Conservation (phyloP, 371 early-diverging fungal genomes). For the Circinella minor region DNA sequence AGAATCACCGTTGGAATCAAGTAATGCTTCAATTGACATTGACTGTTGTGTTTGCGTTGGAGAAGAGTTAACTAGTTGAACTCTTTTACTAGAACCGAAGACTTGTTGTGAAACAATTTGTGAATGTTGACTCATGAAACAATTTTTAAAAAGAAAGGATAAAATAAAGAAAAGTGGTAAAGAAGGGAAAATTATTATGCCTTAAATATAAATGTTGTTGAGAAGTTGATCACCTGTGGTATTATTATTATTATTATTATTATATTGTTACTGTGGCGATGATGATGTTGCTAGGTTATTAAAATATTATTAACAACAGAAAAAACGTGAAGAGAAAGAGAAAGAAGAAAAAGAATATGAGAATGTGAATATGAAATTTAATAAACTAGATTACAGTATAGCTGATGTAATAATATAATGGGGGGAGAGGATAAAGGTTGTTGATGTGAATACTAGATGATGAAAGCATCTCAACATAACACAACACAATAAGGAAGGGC, state of each 20-base stretch:
- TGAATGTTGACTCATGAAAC: slow-evolving; percentile 31
- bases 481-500: not conserved
- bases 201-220: not conserved
- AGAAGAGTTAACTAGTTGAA: slow-evolving; percentile 41
- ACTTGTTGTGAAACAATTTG: slow-evolving; percentile 48
- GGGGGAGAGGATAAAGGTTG: not conserved
- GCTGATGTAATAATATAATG: not conserved
- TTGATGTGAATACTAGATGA: not conserved
- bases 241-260: too few relatives aligned
- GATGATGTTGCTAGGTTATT: too few relatives aligned
- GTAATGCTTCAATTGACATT: slow-evolving; percentile 52
- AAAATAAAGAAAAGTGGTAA: slow-evolving; percentile 13
- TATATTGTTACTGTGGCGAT: too few relatives aligned
- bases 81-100: slow-evolving; percentile 46
- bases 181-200: slow-evolving; percentile 8
- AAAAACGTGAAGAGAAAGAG: slow-evolving; percentile 5
- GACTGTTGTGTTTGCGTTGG: slow-evolving; percentile 21
- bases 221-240: slow-evolving; percentile 10
- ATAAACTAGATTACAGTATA: not conserved
- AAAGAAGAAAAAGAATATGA: not conserved
- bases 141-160: slow-evolving; percentile 18
- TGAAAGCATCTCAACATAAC: not conserved
- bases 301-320: too few relatives aligned
- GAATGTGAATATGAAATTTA: not conserved
- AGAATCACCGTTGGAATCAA: slow-evolving; percentile 33